phyloP scores from a whole-genome alignment of 495 filamentous ascomycete genomes.

The Penicillium lividum region DNA sequence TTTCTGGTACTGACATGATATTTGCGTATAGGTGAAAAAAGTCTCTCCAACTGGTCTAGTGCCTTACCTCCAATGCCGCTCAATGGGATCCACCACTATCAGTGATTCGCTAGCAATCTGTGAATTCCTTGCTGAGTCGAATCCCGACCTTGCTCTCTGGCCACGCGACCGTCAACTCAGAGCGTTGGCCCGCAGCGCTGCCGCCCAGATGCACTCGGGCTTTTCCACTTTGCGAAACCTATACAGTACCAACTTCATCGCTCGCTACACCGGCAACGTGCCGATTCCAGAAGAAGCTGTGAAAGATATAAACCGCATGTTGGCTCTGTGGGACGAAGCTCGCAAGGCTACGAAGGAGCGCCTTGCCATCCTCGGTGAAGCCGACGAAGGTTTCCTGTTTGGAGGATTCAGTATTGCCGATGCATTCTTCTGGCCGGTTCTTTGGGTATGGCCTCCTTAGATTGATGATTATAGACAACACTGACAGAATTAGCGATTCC shows the following conservation, averaged over 20 bases:
- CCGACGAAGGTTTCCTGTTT: conserved; percentile 31
- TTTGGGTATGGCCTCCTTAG: conserved; percentile 36
- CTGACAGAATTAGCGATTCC: conserved; percentile 38
- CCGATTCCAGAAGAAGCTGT: conserved; percentile 28
- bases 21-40: conserved; percentile 21
- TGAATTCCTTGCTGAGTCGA: conserved; percentile 53
- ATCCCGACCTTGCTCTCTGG: conserved; percentile 46
- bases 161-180: conserved; percentile 45
- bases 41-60: conserved; percentile 35
- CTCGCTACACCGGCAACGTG: conserved; percentile 33
- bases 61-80: conserved; percentile 33
- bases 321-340: conserved; percentile 26
- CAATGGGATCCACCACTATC: conserved; percentile 32
- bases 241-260: conserved; percentile 48
- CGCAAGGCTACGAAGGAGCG: conserved; percentile 25
- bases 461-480: background rate
- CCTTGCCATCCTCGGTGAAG: conserved; percentile 23
- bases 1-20: background rate
- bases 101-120: conserved; percentile 56
- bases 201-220: conserved; percentile 57
- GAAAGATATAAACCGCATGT: conserved; percentile 28
- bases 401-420: conserved; percentile 40
- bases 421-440: conserved; percentile 36
- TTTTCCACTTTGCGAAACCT: conserved; percentile 47
- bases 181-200: conserved; percentile 51